phyloP scores from a whole-genome alignment of 805 yeast genomes.

The Metschnikowia santaceciliae region DNA sequence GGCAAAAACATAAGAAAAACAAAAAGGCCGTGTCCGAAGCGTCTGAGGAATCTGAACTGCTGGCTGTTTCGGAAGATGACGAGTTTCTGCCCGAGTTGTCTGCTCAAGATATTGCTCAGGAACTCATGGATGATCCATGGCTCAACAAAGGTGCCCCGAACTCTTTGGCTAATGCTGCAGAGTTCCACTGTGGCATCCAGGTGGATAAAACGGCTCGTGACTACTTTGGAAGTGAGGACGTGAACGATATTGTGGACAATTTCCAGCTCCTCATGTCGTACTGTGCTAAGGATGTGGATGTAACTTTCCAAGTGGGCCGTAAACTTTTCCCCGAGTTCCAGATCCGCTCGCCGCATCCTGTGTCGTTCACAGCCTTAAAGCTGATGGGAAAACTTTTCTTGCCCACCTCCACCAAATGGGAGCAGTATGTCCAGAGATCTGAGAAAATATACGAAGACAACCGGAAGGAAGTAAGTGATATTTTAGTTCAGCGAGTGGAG shows the following conservation, averaged over 20 bases:
- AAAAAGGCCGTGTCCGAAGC: constrained; percentile 17
- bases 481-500: constrained; percentile 56
- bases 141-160: constrained; percentile 69
- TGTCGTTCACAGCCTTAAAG: constrained; percentile 82
- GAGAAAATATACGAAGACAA: constrained; percentile 64
- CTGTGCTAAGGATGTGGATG: constrained; percentile 81
- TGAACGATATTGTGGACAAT: constrained; percentile 49
- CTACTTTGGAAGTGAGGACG: constrained; percentile 52
- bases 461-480: constrained; percentile 51
- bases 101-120: constrained; percentile 25
- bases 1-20: constrained; percentile 56
- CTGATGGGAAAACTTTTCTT: constrained; percentile 69
- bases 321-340: constrained; percentile 68
- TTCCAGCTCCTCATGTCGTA: constrained; percentile 65
- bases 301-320: constrained; percentile 66
- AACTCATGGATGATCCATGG: constrained; percentile 75
- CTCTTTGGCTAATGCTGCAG: constrained; percentile 74
- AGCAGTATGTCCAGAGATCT: constrained; percentile 60
- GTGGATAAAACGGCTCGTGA: constrained; percentile 69
- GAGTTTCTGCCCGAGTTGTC: constrained; percentile 14
- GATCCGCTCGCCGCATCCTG: constrained; percentile 83
- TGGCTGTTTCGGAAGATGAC: not conserved
- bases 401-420: constrained; percentile 77
- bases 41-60: constrained; percentile 20
- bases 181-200: constrained; percentile 66